These are phyloP conservation scores for Tillandsia leiboldiana DNA, from an alignment of 176 grass and related monocot genomes.

Conservation along the genomic window DNA sequence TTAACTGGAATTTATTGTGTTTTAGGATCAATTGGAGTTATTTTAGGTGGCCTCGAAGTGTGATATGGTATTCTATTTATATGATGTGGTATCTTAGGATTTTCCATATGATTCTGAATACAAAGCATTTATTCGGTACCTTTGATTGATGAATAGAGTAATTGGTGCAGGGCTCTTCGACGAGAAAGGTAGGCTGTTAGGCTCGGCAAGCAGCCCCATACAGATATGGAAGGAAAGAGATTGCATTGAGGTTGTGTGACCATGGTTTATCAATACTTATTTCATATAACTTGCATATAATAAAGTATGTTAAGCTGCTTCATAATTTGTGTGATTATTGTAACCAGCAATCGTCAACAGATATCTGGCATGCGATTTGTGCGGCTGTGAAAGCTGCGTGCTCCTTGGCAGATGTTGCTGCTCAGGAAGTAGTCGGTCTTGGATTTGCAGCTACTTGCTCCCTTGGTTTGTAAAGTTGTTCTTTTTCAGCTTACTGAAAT, in stretches of 20 bases:
- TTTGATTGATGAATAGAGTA: not conserved
- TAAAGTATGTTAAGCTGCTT: not conserved
- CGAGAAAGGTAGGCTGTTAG: conserved; percentile 63
- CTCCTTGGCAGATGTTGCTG: conserved; percentile 34
- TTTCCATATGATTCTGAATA: too few relatives aligned
- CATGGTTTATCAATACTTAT: conserved; percentile 3
- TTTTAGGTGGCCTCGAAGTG: too few relatives aligned
- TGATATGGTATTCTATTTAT: too few relatives aligned
- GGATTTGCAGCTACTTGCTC: conserved; percentile 93
- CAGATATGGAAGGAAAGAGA: conserved; percentile 97
- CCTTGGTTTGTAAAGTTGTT: conserved; percentile 49
- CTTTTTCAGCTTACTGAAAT: not conserved
- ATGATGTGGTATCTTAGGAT: too few relatives aligned
- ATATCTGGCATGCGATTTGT: conserved; percentile 94
- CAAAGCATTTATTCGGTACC: too few relatives aligned
- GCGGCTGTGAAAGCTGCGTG: conserved; percentile 65
- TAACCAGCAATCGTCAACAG: conserved; percentile 76
- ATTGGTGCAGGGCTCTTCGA: conserved; percentile 57
- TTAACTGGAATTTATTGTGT: too few relatives aligned
- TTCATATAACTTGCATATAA: not conserved
- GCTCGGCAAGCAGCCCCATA: conserved; percentile 73
- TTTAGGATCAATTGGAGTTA: too few relatives aligned
- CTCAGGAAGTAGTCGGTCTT: conserved; percentile 53
- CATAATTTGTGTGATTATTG: conserved; percentile 11
- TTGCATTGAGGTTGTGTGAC: conserved; percentile 66